Conservation (phyloP, 2,329 filamentous ascomycete species). For the Calonectria crousiana region DNA sequence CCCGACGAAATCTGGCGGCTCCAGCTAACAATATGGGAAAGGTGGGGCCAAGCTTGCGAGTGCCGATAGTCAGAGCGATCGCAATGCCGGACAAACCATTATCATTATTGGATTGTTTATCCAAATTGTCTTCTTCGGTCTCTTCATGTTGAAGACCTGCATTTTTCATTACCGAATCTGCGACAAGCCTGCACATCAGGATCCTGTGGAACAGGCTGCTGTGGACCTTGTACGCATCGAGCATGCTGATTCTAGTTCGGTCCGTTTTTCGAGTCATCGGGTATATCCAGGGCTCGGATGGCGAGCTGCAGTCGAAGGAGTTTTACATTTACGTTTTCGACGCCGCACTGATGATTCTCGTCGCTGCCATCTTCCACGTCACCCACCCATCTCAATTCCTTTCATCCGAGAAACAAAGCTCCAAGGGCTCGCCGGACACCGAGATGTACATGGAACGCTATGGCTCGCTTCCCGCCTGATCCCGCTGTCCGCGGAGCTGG, state of each 20-base stretch:
- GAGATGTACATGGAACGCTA: constrained; percentile 11
- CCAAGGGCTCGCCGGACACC: neutral
- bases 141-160: constrained; percentile 60
- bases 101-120: constrained; percentile 63
- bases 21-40: neutral
- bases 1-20: neutral
- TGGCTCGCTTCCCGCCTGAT: neutral
- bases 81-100: constrained; percentile 54
- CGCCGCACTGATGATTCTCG: constrained; percentile 45
- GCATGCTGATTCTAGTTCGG: constrained; percentile 51
- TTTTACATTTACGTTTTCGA: constrained; percentile 49
- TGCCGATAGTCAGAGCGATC: neutral
- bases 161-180: constrained; percentile 54
- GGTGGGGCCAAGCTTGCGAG: constrained; percentile 14
- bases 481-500: neutral
- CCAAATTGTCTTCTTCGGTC: constrained; percentile 64
- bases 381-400: constrained; percentile 15
- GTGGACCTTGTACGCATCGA: constrained; percentile 29
- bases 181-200: neutral
- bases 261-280: constrained; percentile 55
- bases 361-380: constrained; percentile 28
- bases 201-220: constrained; percentile 46
- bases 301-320: constrained; percentile 47
- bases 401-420: neutral
- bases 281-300: constrained; percentile 48